phyloP scores from a whole-genome alignment of 2,329 filamentous ascomycete species.

The Onygenales sp. region DNA sequence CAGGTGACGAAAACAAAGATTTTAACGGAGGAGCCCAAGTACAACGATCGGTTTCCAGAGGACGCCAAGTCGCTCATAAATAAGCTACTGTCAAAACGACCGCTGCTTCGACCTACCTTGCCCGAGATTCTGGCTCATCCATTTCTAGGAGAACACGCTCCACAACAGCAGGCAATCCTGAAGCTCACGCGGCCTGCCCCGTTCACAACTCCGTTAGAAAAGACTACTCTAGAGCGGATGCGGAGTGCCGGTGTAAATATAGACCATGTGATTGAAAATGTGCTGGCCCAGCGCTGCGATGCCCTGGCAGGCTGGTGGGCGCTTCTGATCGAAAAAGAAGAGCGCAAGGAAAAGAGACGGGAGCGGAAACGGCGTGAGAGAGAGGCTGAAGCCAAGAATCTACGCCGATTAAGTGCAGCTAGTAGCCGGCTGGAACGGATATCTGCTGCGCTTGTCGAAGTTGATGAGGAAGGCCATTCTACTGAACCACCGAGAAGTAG shows the following conservation, averaged over 20 bases:
- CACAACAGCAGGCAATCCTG: slow-evolving; percentile 80
- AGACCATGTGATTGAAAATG: slow-evolving; percentile 88
- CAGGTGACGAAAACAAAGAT: slow-evolving; percentile 77
- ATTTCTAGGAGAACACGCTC: slow-evolving; percentile 78
- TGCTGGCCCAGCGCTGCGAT: slow-evolving; percentile 82
- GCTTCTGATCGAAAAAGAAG: slow-evolving; percentile 85
- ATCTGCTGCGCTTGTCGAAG: slow-evolving; percentile 65
- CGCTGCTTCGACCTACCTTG: slow-evolving; percentile 69
- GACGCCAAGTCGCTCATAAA: slow-evolving; percentile 71
- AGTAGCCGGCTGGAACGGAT: slow-evolving; percentile 78
- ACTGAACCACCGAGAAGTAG: slow-evolving; percentile 56
- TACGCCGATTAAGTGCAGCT: slow-evolving; percentile 76
- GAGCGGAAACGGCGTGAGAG: slow-evolving; percentile 78
- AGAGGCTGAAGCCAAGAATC: slow-evolving; percentile 69
- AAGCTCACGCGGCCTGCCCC: slow-evolving; percentile 70
- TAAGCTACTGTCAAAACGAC: slow-evolving; percentile 78
- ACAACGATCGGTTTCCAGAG: slow-evolving; percentile 66
- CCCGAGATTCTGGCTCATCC: slow-evolving; percentile 80
- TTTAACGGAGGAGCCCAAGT: slow-evolving; percentile 73
- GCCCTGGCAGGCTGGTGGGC: slow-evolving; percentile 93
- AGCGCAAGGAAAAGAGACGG: slow-evolving; percentile 69
- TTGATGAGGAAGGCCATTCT: slow-evolving; percentile 62
- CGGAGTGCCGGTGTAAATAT: slow-evolving; percentile 87
- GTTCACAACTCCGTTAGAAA: slow-evolving; percentile 79
- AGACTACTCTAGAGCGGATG: slow-evolving; percentile 87